Conservation (phyloP, 1,139 yeast genomes). For the Meyerozyma athensensis region DNA sequence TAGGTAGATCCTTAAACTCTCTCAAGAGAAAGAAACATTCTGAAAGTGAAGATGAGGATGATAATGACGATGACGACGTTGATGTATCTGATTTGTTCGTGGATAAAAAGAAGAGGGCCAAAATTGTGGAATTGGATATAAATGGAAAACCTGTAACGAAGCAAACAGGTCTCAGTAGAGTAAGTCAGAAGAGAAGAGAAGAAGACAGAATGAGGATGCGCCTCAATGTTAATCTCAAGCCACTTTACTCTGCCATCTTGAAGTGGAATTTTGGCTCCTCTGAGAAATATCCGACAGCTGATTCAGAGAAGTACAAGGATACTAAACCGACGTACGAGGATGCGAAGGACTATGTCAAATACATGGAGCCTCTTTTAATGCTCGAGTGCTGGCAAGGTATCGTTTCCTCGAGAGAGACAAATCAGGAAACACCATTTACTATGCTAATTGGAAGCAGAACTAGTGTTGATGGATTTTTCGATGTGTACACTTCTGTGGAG, state of each 20-base stretch:
- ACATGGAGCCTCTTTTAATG: slow-evolving; percentile 75
- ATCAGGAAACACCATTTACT: slow-evolving; percentile 61
- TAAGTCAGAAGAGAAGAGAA: slow-evolving; percentile 49
- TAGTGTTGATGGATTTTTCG: slow-evolving; percentile 82
- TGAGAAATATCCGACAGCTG: slow-evolving; percentile 54
- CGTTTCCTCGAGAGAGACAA: slow-evolving; percentile 63
- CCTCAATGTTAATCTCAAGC: slow-evolving; percentile 71
- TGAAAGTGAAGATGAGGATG: slow-evolving; percentile 31
- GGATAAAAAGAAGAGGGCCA: slow-evolving; percentile 30
- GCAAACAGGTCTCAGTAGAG: slow-evolving; percentile 10
- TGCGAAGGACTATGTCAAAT: slow-evolving; percentile 58
- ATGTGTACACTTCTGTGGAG: slow-evolving; percentile 74
- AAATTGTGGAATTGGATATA: slow-evolving; percentile 36
- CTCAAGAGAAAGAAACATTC: slow-evolving; percentile 29
- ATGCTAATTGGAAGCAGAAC: slow-evolving; percentile 73
- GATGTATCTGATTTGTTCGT: slow-evolving; percentile 42
- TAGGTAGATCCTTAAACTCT: slow-evolving; percentile 35
- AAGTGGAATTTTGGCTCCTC: slow-evolving; percentile 70
- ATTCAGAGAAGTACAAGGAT: slow-evolving; percentile 31
- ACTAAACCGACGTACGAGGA: slow-evolving; percentile 46
- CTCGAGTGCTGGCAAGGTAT: slow-evolving; percentile 95
- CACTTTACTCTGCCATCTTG: slow-evolving; percentile 65
- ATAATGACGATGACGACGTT: slow-evolving; percentile 29
- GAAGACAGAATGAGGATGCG: slow-evolving; percentile 79
- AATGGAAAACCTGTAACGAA: slow-evolving; percentile 30